Base-by-base conservation (phyloP, 768 basidiomycete genomes). In the Neoboletus brunneissimus region DNA sequence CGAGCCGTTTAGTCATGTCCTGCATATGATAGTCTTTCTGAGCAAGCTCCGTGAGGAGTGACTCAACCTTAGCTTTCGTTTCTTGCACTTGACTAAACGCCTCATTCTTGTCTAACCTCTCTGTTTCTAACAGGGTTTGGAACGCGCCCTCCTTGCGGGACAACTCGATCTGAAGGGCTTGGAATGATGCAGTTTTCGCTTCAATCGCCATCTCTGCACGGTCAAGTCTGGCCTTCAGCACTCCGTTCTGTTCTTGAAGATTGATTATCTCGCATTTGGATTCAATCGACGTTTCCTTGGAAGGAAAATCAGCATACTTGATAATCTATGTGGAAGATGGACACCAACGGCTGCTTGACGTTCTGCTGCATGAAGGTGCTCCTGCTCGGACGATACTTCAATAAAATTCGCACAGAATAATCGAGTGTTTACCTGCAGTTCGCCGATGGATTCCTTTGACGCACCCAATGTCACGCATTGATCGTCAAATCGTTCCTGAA, bases 401-500 rank as follows among this genome's bases (percentile, higher is more conserved):
- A 37, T 15, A 25, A 37, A 29, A 27, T 29, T 53, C 12, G 8
- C 9, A 5, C 15, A 12, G 13, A 45, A 46, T 20, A 40, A 12
- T 3, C 0, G 29, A 31, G 13, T 52, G 13, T 37, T 63, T 58
- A 79, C 80, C 68, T 81, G 83, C 13, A 81, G 58, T 62, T 86
- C 82, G 2, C 76, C 81, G 20, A 77, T 67, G 6, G 79, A 73
- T 56, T 87, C 84, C 61, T 82, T 83, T 8, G 81, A 77, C 23
- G 85, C 67, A 25, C 77, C 75, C 46, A 85, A 67, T 2, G 82
- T 80, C 7, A 81, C 70, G 1, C 76, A 67, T 59, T 86, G 84
- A 16, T 83, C 78, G 13, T 87, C 85, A 51, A 81, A 81, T 25
- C 84, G 78, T 52, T 87, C 84, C 63, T 86, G 80, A 16, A 85